Conservation (phyloP, 2,329 filamentous ascomycete genomes). For the Mycogone perniciosa region DNA sequence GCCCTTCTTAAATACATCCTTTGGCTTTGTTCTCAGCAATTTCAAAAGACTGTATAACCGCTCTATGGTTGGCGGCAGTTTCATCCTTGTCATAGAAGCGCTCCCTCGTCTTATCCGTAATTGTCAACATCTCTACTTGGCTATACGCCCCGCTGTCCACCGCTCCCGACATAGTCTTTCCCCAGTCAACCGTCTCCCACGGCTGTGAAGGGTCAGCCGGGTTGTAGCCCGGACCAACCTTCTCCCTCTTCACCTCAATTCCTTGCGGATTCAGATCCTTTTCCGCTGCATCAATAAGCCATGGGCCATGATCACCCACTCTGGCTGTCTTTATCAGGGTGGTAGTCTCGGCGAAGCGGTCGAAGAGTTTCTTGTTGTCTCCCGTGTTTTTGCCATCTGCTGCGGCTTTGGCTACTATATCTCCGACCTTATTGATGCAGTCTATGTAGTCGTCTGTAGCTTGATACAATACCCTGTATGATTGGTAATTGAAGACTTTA, state of each 20-base stretch:
- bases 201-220: too few species aligned
- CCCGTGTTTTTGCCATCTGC: neutral
- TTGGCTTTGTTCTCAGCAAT: too few species aligned
- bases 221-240: neutral
- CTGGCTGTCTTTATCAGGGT: constrained; percentile 1
- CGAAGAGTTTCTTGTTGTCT: neutral
- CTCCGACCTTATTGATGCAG: neutral
- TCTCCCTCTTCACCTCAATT: neutral
- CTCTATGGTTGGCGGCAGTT: too few species aligned
- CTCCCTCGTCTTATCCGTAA: too few species aligned
- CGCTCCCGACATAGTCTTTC: too few species aligned
- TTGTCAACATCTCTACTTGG: too few species aligned
- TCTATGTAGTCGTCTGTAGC: neutral
- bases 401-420: neutral
- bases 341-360: neutral
- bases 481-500: neutral
- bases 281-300: neutral
- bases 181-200: too few species aligned
- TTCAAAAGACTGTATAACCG: too few species aligned
- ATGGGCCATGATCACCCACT: neutral
- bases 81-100: too few species aligned
- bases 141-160: too few species aligned
- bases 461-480: neutral
- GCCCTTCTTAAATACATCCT: too few species aligned
- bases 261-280: neutral